Evolutionary conservation across 306 rosid genomes (phyloP).

Genomic region (Trifolium fragiferum): DNA sequence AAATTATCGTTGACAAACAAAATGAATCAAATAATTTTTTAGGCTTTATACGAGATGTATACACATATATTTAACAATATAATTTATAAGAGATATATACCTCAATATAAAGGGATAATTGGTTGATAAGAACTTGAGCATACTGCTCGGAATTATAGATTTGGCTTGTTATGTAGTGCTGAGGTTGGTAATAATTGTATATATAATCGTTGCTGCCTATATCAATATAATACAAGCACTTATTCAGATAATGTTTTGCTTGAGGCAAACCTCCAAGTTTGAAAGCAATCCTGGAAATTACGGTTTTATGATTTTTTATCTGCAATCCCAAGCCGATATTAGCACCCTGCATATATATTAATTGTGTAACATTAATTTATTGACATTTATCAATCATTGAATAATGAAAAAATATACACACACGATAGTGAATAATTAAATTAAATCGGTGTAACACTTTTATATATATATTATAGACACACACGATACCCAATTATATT

Average conservation of each 20-base stretch:
- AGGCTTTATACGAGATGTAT: too few species aligned
- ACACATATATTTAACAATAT: too few species aligned
- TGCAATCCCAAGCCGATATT: conserved; percentile 44
- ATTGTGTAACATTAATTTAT: not conserved
- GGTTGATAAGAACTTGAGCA: conserved; percentile 43
- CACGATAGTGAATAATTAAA: too few species aligned
- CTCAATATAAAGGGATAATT: conserved; percentile 32
- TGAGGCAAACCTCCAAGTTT: conserved; percentile 1
- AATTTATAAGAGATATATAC: too few species aligned
- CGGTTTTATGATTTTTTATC: conserved; percentile 40
- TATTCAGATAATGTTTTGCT: conserved; percentile 26
- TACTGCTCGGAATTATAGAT: conserved; percentile 38
- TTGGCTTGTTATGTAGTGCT: conserved; percentile 33
- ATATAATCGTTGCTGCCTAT: conserved; percentile 67
- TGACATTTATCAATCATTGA: not conserved
- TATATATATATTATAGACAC: too few species aligned
- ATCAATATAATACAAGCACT: conserved; percentile 61
- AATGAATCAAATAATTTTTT: too few species aligned
- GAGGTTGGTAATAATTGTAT: conserved; percentile 58
- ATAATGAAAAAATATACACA: not conserved
- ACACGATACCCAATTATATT: not conserved
- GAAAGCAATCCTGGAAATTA: conserved; percentile 8
- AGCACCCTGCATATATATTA: conserved; percentile 50
- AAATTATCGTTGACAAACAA: too few species aligned
- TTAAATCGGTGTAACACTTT: too few species aligned